These are phyloP conservation scores for Ascobolus immersus DNA, from an alignment of 495 filamentous ascomycete species.

Conservation along the genomic window DNA sequence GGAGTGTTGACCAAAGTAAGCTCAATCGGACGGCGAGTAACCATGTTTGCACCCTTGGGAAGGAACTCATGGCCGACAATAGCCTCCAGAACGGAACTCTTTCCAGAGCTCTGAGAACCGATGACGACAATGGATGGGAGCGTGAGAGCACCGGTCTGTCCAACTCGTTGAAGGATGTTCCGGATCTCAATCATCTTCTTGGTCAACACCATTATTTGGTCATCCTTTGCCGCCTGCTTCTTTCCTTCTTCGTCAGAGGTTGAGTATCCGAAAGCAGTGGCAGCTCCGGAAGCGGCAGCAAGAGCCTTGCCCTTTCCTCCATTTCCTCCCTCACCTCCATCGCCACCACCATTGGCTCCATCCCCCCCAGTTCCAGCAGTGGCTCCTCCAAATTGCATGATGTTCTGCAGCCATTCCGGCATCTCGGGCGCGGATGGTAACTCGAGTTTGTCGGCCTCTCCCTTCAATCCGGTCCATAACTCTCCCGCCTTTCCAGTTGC, in stretches of 20 bases:
- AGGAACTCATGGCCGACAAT: slow-evolving; percentile 97
- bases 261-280: slow-evolving; percentile 54
- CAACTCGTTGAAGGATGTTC: slow-evolving; percentile 67
- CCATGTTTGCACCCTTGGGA: slow-evolving; percentile 95
- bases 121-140: slow-evolving; percentile 95
- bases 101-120: slow-evolving; percentile 91
- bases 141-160: slow-evolving; percentile 64
- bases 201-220: slow-evolving; percentile 98
- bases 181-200: slow-evolving; percentile 99
- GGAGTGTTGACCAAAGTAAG: slow-evolving; percentile 91
- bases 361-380: slow-evolving; percentile 12
- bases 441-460: slow-evolving; percentile 4
- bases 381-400: slow-evolving; percentile 34
- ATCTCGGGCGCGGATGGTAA: slow-evolving; percentile 25
- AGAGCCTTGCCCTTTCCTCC: slow-evolving; percentile 26
- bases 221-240: slow-evolving; percentile 50
- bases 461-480: slow-evolving; percentile 9
- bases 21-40: slow-evolving; percentile 87
- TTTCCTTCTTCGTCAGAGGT: slow-evolving; percentile 44
- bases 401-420: slow-evolving; percentile 65
- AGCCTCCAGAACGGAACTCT: slow-evolving; percentile 89
- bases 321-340: slow-evolving; percentile 16
- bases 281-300: slow-evolving; percentile 35
- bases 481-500: slow-evolving; percentile 42
- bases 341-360: slow-evolving; percentile 16